A percentile compares a stretch with the other conserved stretches of the same genome.
phyloP scores from a whole-genome alignment of 352 stramenopile genomes.

The Globisporangium takayamanum region DNA sequence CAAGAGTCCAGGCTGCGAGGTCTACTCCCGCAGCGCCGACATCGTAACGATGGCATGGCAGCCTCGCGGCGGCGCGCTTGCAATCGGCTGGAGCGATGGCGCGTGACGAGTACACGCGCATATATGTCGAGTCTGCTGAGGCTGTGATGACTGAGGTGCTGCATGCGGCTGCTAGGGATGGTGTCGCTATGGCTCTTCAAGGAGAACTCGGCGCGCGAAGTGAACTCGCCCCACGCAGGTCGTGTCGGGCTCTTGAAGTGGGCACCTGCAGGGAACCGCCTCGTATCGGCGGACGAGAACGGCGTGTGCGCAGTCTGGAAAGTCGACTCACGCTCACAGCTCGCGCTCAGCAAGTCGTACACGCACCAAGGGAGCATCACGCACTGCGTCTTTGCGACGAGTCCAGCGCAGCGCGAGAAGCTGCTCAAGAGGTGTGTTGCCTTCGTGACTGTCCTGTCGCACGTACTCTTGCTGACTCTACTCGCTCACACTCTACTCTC shows the following conservation, averaged over 20 bases:
- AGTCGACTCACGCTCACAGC: slow-evolving; percentile 67
- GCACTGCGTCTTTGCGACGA: slow-evolving; percentile 80
- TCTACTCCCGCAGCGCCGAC: slow-evolving; percentile 56
- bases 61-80: slow-evolving; percentile 66
- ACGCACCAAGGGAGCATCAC: slow-evolving; percentile 82
- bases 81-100: slow-evolving; percentile 82
- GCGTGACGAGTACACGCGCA: neutral
- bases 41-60: slow-evolving; percentile 86
- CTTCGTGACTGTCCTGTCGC: neutral
- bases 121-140: neutral
- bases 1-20: slow-evolving; percentile 43
- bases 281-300: slow-evolving; percentile 88
- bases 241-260: slow-evolving; percentile 84
- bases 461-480: neutral
- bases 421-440: slow-evolving; percentile 30
- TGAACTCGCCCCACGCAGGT: slow-evolving; percentile 74
- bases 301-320: slow-evolving; percentile 85
- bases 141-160: slow-evolving; percentile 1
- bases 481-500: neutral
- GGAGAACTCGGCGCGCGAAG: slow-evolving; percentile 57
- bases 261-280: slow-evolving; percentile 78
- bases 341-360: slow-evolving; percentile 82
- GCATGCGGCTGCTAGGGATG: slow-evolving; percentile 36
- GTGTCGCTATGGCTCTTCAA: slow-evolving; percentile 79
- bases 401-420: slow-evolving; percentile 28